Base-by-base conservation (phyloP, 23 red algal genomes). In the Pyropia yezoensis region DNA sequence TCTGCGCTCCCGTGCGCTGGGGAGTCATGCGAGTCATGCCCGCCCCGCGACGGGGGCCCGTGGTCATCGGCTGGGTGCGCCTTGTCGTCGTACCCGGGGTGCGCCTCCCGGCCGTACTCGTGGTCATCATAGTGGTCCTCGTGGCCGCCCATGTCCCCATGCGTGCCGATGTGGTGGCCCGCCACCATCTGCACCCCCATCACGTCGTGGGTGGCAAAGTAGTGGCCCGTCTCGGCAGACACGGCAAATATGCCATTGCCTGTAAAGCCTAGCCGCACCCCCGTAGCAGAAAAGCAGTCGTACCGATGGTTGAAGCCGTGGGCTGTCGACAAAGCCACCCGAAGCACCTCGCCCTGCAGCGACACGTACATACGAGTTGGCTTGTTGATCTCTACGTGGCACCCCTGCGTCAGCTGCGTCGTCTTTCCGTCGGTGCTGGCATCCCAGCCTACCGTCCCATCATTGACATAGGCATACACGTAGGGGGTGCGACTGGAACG, bases 171-270 rank as follows among this genome's bases (percentile, higher is more conserved):
- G 69, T 15, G 67, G 23, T 16, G 69, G 27, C 49, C 75, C 79
- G 49, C 68, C 69, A 27, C 67, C 57, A 68, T 76, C 70, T 18
- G 54, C 64, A 25, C 71, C 71, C 59, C 62, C 62, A 67, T 87
- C 24, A 88, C 83, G 33, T 88, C 73, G 51, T 88, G 83, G 3
- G 52, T 30, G 19, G 73, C 83, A 59, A 88, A 88, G 68, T 78
- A 88, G 61, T 88, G 74, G 13, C 83, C 83, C 15, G 83, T 88
- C 39, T 88, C 73, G 22, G 49, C 83, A 11, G 83, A 73, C 54
- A 88, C 76, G 27, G 83, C 73, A 71, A 88, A 58, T 27, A 54
- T 27, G 27, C 73, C 73, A 13, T 61, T 73, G 22, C 74, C 83
- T 0, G 63, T 27, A 50, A 88, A 79, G 54, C 71, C 66, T 12